Base-by-base conservation (phyloP, 176 grass and related monocot species). In the Coix lacrymajobi region DNA sequence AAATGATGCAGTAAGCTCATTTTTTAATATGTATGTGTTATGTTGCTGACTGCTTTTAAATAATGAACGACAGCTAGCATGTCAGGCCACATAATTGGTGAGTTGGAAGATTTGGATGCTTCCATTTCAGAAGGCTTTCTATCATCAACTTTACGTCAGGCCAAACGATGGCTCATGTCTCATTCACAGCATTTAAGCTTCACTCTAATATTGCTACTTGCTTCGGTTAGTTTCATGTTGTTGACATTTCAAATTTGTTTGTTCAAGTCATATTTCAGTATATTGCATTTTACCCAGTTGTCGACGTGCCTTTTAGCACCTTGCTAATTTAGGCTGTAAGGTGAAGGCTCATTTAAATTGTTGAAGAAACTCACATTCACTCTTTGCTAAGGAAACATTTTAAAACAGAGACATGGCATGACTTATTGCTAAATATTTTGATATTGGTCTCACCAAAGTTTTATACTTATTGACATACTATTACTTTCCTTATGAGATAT, bases 91-190 rank as follows among this genome's bases (percentile, higher is more conserved):
- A 92, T 83, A 85, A 28, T 96, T 61, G 91, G 90, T 12, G 89
- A 82, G 8, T 70, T 99, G 58, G 91, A 91, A 83, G 89, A 96
- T 64, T 39, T 93, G 39, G 78, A 93, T 81, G 66, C 75, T 71
- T 45, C 91, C 36, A 81, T 67, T 82, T 85, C 87, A 49, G 81
- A 91, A 87, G 87, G 87, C 16, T 82, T 61, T 62, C 10, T 90
- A 78, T 90, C 96, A 70, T 85, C 77, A 70, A 89, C 78, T 69
- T 60, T 98, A 79, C 86, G 74, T 25, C 84, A 57, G 87, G 83
- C 93, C 69, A 99, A 96, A 80, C n/a, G 57, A 29, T 99, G 96
- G 96, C 85, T 94, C 82, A 69, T 93, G 92, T 93, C 93, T 69
- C 90, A 96, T 58, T 85, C 90, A 6, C 86, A 91, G 41, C 66